Percentiles rank a stretch among this genome's conserved stretches.
phyloP scores from a whole-genome alignment of 139 green algal genomes.

The Tetradesmus lagerheimii region DNA sequence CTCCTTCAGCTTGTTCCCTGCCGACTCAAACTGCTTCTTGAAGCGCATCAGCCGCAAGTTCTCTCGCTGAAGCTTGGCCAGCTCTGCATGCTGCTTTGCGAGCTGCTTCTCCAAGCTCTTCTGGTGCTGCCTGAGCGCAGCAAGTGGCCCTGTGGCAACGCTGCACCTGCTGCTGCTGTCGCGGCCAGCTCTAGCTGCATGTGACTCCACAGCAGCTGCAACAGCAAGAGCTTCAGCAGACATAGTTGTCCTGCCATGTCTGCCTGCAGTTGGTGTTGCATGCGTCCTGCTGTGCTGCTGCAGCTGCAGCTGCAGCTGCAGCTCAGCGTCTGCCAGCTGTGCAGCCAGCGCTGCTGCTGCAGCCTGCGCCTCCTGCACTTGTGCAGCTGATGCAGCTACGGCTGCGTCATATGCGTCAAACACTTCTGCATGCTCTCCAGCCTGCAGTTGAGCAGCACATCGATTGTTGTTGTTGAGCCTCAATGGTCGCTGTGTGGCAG shows the following conservation, averaged over 20 bases:
- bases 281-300: background rate
- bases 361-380: conserved; percentile 23
- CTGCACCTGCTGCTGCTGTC: background rate
- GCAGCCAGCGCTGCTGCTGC: conserved; percentile 12
- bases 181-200: background rate
- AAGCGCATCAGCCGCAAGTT: conserved; percentile 22
- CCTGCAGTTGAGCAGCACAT: too few relatives aligned
- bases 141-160: background rate
- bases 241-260: background rate
- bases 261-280: background rate
- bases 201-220: background rate
- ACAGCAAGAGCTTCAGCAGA: background rate
- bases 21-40: conserved; percentile 22
- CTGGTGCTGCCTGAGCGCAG: conserved; percentile 22
- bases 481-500: too few relatives aligned
- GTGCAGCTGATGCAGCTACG: background rate
- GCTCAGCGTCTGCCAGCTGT: conserved; percentile 15
- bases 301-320: conserved; percentile 19
- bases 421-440: conserved; percentile 2
- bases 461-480: too few relatives aligned
- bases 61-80: background rate
- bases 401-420: conserved; percentile 27
- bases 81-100: background rate
- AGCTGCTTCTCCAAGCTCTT: conserved; percentile 32
- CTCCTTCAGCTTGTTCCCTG: background rate